phyloP scores from a whole-genome alignment of 2,329 filamentous ascomycete genomes.

The Diaporthe sp. region DNA sequence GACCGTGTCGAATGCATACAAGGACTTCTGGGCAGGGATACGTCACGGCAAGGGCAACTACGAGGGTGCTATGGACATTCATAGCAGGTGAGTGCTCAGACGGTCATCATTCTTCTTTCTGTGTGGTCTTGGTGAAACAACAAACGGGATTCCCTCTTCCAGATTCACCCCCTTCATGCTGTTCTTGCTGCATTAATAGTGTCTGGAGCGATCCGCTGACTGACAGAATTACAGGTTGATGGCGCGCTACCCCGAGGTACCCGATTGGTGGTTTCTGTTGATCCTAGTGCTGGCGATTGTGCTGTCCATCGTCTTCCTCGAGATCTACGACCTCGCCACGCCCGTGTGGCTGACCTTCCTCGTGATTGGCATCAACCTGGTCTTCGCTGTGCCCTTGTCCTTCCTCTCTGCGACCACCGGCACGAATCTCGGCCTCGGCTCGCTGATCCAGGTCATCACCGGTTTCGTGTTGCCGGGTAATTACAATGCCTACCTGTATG shows the following conservation, averaged over 20 bases:
- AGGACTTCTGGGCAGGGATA: conserved; percentile 54
- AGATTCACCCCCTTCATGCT: background rate
- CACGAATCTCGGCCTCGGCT: conserved; percentile 56
- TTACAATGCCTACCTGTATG: conserved; percentile 53
- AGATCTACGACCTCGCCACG: conserved; percentile 48
- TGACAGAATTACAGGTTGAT: conserved; percentile 47
- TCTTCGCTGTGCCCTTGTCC: conserved; percentile 58
- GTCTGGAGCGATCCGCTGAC: background rate
- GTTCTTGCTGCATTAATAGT: background rate
- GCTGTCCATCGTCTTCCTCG: conserved; percentile 49
- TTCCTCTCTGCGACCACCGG: conserved; percentile 60
- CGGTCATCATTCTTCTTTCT: background rate
- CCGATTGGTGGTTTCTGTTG: conserved; percentile 59
- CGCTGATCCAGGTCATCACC: conserved; percentile 57
- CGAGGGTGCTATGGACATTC: conserved; percentile 56
- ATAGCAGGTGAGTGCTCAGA: conserved; percentile 46
- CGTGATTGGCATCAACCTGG: conserved; percentile 52
- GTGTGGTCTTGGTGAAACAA: no score
- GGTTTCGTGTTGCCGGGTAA: conserved; percentile 54
- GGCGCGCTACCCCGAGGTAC: conserved; percentile 56
- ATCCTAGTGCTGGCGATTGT: conserved; percentile 48
- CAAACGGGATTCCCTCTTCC: background rate
- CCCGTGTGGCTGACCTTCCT: conserved; percentile 50
- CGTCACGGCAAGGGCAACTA: conserved; percentile 55
- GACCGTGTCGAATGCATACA: conserved; percentile 52